Evolutionary conservation across 1,139 yeast genomes (phyloP), one percentile per base, ranked within the genome.

Genomic region (Lodderomyces jiufengensis): DNA sequence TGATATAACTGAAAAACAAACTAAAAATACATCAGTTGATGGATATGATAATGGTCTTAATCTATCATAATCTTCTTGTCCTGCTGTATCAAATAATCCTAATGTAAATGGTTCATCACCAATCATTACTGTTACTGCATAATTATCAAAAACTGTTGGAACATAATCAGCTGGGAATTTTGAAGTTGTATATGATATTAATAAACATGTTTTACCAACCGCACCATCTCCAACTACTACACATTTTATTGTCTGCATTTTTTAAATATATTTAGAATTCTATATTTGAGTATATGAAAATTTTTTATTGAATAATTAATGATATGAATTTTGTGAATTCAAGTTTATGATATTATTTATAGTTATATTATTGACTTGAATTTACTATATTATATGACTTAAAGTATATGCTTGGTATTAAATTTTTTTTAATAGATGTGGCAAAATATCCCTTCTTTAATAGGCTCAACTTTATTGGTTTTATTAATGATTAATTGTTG

Each of bases 181-280:
- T 56, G 83, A 81, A 39, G 94, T 84, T 39, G 95, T 85, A 60
- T 85, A 85, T 41, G 97, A 87, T 55, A 90, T 92, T 50, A 90
- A 74, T 46, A 88, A 76, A 66, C 95, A 86, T 13, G 95, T 86
- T 73, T 78, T 88, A 52, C 97, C 96, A 48, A 88, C 96, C 49
- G 95, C 96, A 83, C 97, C 97, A 69, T 88, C 97, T 46, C 97
- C 97, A 40, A 88, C 95, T 49, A 87, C 96, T 52, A 88, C 97
- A 75, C 96, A 88, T 66, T 88, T 88, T 65, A 87, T 83, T 45
- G 95, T 84, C 63, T 83, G 88, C 94, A 84, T 84, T 18, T 18
- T 18, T 5, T 18, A 5, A 5, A 18, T 18, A 18, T 18, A 18
- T 18, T 18, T 18, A n/a, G n/a, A n/a, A n/a, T n/a, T n/a, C n/a